Evolutionary conservation across 2,329 filamentous ascomycete genomes (phyloP).

Genomic region (Daldinia eschscholtzii): DNA sequence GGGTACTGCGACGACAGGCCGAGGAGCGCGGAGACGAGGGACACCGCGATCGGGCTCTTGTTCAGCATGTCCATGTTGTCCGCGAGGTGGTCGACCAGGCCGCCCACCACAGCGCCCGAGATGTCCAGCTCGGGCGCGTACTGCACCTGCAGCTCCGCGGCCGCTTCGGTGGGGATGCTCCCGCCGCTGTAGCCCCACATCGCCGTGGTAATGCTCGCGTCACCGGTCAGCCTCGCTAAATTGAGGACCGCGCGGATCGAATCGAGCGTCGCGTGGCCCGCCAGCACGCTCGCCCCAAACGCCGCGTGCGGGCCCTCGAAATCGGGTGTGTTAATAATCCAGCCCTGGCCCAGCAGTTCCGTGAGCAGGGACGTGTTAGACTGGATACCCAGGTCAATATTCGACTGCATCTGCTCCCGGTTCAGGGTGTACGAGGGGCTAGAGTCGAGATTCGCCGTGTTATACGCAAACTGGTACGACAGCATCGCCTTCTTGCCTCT

Average conservation of each 20-base stretch:
- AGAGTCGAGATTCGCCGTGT: conserved; percentile 54
- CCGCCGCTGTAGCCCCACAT: conserved; percentile 70
- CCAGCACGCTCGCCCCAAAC: conserved; percentile 32
- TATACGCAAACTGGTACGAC: conserved; percentile 57
- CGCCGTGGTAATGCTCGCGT: conserved; percentile 50
- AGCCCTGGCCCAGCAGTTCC: conserved; percentile 58
- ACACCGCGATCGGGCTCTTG: conserved; percentile 1
- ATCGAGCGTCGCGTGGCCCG: conserved; percentile 41
- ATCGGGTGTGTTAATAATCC: conserved; percentile 62
- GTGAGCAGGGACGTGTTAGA: conserved; percentile 46
- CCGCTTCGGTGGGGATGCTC: conserved; percentile 64
- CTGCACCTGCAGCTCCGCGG: conserved; percentile 62
- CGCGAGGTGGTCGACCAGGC: background rate
- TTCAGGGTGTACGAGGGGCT: conserved; percentile 53
- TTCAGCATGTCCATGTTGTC: conserved; percentile 1
- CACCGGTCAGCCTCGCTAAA: conserved; percentile 10
- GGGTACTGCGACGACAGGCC: conserved; percentile 50
- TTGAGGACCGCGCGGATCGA: conserved; percentile 35
- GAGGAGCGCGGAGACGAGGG: conserved; percentile 50
- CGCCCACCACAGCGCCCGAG: conserved; percentile 38
- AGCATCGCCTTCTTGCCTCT: conserved; percentile 48
- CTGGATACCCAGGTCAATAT: conserved; percentile 27
- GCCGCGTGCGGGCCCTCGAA: conserved; percentile 58
- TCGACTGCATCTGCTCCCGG: conserved; percentile 14
- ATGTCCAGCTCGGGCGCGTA: conserved; percentile 65